Base-by-base conservation (phyloP, 768 basidiomycete species). In the Phaeotremella fagi region DNA sequence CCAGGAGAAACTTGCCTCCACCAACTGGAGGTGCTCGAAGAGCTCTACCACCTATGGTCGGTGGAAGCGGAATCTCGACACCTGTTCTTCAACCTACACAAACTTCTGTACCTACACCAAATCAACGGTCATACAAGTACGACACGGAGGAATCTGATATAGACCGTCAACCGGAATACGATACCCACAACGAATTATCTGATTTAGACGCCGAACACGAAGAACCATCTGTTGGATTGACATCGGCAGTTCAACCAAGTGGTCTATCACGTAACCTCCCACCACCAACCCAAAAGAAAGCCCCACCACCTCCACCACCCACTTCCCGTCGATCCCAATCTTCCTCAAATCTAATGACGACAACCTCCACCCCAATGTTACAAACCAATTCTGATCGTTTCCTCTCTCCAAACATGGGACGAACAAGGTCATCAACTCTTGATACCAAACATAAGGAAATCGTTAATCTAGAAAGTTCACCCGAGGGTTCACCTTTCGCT, bases 301-400 rank as follows among this genome's bases (percentile, higher is more conserved):
- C 77, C 0, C 82, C 84, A 0, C 85, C 85, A 0, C 83, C 83
- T 0, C 85, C 85, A 0, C 85, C 85, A 0, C 84, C 83, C 0
- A 41, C 59, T 15, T 79, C 83, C 7, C 79, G 82, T 16, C 64
- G 75, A 20, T 57, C 68, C 0, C 57, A 73, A n/a, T 78, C 77
- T 25, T 80, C 81, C 18, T 77, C 78, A 1, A 74, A 83, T 48
- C 82, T 84, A 4, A 78, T 80, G 38, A 76, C 80, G 20, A 35
- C 54, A 12, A 38, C 53, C 44, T 61, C 45, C 33, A 51, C 64
- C 23, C 54, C 75, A 3, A 43, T 47, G 42, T 67, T 57, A 25
- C 51, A 55, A 37, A 47, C 64, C 46, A 58, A 61, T 42, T 62
- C 27, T 61, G 64, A n/a, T 38, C 59, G 22, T 54, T 60, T 33